A percentile compares a stretch with the other conserved stretches of the same genome.
Evolutionary conservation across 768 basidiomycete genomes (phyloP).

Genomic region (Galerina sulciceps): DNA sequence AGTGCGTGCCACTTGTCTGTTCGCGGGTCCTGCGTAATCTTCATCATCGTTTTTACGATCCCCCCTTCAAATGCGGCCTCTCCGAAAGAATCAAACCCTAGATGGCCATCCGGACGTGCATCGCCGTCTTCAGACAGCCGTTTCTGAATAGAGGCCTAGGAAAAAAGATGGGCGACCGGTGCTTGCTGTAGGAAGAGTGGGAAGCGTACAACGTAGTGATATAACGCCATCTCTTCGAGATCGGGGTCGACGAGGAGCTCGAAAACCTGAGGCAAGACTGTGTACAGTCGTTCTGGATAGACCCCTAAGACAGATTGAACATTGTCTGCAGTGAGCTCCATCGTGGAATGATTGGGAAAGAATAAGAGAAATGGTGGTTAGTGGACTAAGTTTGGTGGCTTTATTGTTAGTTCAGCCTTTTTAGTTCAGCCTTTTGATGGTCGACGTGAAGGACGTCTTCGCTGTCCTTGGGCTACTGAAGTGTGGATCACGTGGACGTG

Average conservation of each 20-base stretch:
- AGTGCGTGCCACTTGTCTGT: slow-evolving; percentile 17
- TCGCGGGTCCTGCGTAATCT: slow-evolving; percentile 21
- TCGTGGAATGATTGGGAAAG: neutral
- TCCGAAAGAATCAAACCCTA: slow-evolving; percentile 25
- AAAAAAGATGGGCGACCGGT: neutral
- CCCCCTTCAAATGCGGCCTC: slow-evolving; percentile 27
- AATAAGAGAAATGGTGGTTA: too few relatives aligned
- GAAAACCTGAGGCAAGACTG: slow-evolving; percentile 25
- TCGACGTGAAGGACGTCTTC: too few relatives aligned
- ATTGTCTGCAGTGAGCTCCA: slow-evolving; percentile 21
- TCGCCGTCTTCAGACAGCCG: neutral
- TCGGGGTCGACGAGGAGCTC: slow-evolving; percentile 23
- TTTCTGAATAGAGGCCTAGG: neutral
- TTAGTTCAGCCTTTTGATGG: too few relatives aligned
- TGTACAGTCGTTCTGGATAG: slow-evolving; percentile 10
- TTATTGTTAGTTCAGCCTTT: too few relatives aligned
- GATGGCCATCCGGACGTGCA: slow-evolving; percentile 1
- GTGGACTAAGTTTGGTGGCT: too few relatives aligned
- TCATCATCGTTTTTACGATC: slow-evolving; percentile 29
- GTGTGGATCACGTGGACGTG: too few relatives aligned
- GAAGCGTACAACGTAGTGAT: slow-evolving; percentile 16
- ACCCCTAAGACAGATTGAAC: slow-evolving; percentile 18
- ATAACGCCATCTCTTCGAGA: slow-evolving; percentile 23
- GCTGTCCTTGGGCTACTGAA: too few relatives aligned
- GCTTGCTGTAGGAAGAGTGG: neutral